Base-by-base conservation (phyloP, 352 stramenopile species). In the Hyaloperonospora arabidopsidis region DNA sequence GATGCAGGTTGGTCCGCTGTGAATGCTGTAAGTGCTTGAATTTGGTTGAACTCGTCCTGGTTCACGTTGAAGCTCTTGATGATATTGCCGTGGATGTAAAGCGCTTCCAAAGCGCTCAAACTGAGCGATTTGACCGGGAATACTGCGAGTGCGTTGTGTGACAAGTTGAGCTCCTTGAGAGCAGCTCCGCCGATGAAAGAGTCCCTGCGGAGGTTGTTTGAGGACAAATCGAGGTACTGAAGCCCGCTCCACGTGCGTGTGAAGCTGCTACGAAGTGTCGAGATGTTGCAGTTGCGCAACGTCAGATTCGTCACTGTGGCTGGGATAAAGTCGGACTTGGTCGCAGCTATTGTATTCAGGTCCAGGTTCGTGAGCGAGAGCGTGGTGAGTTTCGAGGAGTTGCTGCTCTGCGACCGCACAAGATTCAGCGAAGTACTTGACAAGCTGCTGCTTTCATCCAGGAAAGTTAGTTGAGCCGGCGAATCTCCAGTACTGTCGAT, bases 211-310 rank as follows among this genome's bases (percentile, higher is more conserved):
- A 49, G 45, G 14, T 49, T 63, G 56, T 80, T 81, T 12, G 23
- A 63, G 5, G 52, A 67, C 22, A 76, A 50, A 28, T 84, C 75
- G 55, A 84, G 45, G 34, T 63, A 63, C 25, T 64, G 46, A 2
- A 84, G 22, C 22, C 34, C 44, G 21, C 29, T 59, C 54, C 68
- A 68, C 13, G 58, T 40, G 3, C 57, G 46, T 10, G 70, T 59
- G 52, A 86, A 81, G 17, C 55, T 55, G 18, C 18, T 61, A 25
- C 44, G 25, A 52, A 58, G 62, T 48, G 14, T 52, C 18, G 57
- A 70, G 18, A 86, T 68, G 52, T 78, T 83, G 61, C 70, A 83
- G 41, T 74, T 70, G 18, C 52, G 65, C 51, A 86, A 41, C 5
- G 65, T 76, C 50, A 75, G 44, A 22, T 56, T 66, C 25, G 62